These are phyloP conservation scores for Coniochaeta ligniaria DNA, from an alignment of 2,329 filamentous ascomycete species.

Conservation along the genomic window DNA sequence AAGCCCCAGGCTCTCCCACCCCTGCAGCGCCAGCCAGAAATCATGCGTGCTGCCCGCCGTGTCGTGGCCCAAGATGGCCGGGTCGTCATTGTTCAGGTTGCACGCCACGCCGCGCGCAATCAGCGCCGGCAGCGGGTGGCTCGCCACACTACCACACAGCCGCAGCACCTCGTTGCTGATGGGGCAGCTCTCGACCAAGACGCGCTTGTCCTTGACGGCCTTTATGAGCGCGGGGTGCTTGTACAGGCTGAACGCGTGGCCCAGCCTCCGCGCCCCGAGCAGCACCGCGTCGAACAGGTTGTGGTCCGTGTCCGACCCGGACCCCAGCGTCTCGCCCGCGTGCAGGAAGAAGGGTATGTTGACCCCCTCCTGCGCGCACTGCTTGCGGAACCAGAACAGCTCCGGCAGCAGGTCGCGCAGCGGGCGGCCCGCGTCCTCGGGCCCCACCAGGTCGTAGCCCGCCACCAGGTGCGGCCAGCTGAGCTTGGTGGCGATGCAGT, in stretches of 20 bases:
- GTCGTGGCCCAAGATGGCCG: slow-evolving; percentile 79
- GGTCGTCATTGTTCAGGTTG: slow-evolving; percentile 84
- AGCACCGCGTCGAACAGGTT: slow-evolving; percentile 89
- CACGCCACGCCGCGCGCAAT: slow-evolving; percentile 79
- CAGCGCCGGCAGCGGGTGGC: slow-evolving; percentile 76
- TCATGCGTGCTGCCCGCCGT: slow-evolving; percentile 80
- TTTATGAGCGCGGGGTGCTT: slow-evolving; percentile 87
- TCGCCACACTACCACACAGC: slow-evolving; percentile 67
- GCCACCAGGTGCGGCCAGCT: slow-evolving; percentile 72
- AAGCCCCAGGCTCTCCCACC: slow-evolving; percentile 84
- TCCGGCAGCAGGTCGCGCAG: slow-evolving; percentile 73
- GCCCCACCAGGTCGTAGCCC: slow-evolving; percentile 85
- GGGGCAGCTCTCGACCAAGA: slow-evolving; percentile 83
- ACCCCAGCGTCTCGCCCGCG: slow-evolving; percentile 78
- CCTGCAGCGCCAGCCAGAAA: slow-evolving; percentile 89
- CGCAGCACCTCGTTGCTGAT: slow-evolving; percentile 85
- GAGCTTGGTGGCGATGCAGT: slow-evolving; percentile 77
- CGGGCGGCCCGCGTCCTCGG: slow-evolving; percentile 73
- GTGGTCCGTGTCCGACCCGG: slow-evolving; percentile 63
- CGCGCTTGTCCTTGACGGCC: slow-evolving; percentile 80
- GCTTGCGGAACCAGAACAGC: slow-evolving; percentile 88
- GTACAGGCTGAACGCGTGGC: slow-evolving; percentile 81
- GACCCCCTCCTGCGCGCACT: slow-evolving; percentile 69
- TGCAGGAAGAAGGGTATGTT: slow-evolving; percentile 95
- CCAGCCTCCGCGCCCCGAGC: slow-evolving; percentile 80